A percentile compares a stretch with the other conserved stretches of the same genome.
phyloP scores from a whole-genome alignment of 331 rosid genomes.

The Rhamnella rubrinervis region DNA sequence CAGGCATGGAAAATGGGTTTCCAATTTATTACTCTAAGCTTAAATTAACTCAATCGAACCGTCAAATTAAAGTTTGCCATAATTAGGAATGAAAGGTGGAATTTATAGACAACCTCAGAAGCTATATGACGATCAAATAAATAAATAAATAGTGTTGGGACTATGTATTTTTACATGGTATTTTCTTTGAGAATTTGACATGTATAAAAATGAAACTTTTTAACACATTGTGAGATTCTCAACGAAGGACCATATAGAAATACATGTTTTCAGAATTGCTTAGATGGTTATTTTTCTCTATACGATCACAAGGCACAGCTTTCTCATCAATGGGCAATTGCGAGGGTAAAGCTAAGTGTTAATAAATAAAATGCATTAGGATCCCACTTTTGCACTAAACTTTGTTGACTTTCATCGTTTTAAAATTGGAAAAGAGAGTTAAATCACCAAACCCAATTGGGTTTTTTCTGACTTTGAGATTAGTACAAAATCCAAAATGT shows the following conservation, averaged over 20 bases:
- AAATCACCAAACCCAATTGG: neutral
- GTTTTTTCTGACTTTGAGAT: neutral
- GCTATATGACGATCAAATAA: too few relatives aligned
- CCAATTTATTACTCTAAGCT: neutral
- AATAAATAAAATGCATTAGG: conserved; percentile 7
- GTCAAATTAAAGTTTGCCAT: too few relatives aligned
- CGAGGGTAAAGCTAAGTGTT: neutral
- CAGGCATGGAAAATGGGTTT: conserved; percentile 11
- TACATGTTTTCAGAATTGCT: too few relatives aligned
- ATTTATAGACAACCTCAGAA: neutral
- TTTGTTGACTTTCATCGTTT: conserved; percentile 1
- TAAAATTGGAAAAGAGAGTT: neutral
- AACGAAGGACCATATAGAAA: too few relatives aligned
- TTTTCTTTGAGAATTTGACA: too few relatives aligned
- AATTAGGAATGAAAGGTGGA: neutral
- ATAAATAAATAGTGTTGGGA: too few relatives aligned
- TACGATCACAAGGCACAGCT: too few relatives aligned
- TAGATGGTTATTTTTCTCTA: too few relatives aligned
- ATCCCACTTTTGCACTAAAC: conserved; percentile 23
- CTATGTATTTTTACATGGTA: too few relatives aligned
- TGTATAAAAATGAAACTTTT: too few relatives aligned
- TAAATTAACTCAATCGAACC: too few relatives aligned
- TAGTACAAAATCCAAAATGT: conserved; percentile 20
- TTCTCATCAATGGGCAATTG: neutral
- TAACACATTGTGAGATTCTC: too few relatives aligned